phyloP scores from a whole-genome alignment of 2,329 filamentous ascomycete genomes.

The Colletotrichum cordylinicola region DNA sequence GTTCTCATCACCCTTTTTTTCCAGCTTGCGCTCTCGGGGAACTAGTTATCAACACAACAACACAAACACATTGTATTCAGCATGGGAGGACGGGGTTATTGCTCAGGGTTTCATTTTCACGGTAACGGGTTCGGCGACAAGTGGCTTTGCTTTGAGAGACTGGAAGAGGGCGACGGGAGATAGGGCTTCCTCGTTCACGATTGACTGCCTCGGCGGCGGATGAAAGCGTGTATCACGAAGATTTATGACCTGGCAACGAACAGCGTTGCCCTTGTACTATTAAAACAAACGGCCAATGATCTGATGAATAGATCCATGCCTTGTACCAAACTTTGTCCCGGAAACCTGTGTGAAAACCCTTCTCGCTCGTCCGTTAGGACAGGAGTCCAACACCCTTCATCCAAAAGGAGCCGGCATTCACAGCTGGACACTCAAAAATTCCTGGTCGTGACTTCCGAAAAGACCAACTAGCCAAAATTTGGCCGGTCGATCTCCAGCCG shows the following conservation, averaged over 20 bases:
- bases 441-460: not conserved
- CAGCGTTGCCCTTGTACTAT: slow-evolving; percentile 16
- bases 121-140: slow-evolving; percentile 2
- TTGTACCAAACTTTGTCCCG: not conserved
- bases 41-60: not conserved
- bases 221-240: slow-evolving; percentile 14
- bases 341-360: not conserved
- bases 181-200: not conserved
- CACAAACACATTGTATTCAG: not conserved
- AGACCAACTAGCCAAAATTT: not conserved
- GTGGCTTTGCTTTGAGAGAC: slow-evolving; percentile 9
- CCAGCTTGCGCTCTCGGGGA: not conserved
- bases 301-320: slow-evolving; percentile 16
- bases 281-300: slow-evolving; percentile 15
- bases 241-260: slow-evolving; percentile 13
- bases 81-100: not conserved
- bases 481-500: not conserved
- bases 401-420: not conserved
- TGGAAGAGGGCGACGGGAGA: not conserved
- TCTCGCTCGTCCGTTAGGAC: not conserved
- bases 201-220: slow-evolving; percentile 8
- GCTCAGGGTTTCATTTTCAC: not conserved
- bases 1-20: not conserved
- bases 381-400: not conserved
- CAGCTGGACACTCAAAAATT: not conserved